Base-by-base conservation (phyloP, 805 yeast species). In the Candida qinlingensis region DNA sequence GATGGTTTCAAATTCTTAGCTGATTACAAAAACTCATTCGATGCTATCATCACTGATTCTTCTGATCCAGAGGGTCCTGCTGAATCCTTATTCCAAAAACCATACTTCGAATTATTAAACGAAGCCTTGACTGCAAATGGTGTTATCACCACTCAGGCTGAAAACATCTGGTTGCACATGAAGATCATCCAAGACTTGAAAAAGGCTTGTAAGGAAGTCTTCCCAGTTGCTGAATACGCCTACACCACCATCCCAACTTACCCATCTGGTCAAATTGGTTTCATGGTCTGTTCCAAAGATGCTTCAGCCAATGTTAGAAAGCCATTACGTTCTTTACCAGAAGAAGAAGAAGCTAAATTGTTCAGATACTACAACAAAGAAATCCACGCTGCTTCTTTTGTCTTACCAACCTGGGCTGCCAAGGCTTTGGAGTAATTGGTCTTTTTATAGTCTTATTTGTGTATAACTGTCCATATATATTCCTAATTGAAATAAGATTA, bases 41-140 rank as follows among this genome's bases (percentile, higher is more conserved):
- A 92, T 66, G 97, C 91, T 42, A 92, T 92, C 69, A 86, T 92
- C 68, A 92, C 98, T 45, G 99, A 92, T 68, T 90, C 97, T 31
- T 88, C 97, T 34, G 98, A 92, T 70, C 98, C 98, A 44, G 98
- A 92, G 69, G 99, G 98, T 48, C 98, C 99, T 34, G 98, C 98
- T 44, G 97, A 85, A 69, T 76, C 88, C 36, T 77, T 92, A 45
- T 94, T 94, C 81, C 96, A 91, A 73, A 85, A 87, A 67, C 88
- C 90, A 30, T 92, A 92, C 77, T 92, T 91, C 68, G 77, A 85
- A 69, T 79, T 92, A 54, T 76, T 92, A 67, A 73, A 76, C 66
- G 85, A 81, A 54, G 97, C 98, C n/a, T 79, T 92, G 58, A 90
- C 96, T 52, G 94, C 82, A 55, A 81, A 88, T 66, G 99, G 99